Conservation (phyloP, 192 early-diverging fungal species). For the Podila verticillata region DNA sequence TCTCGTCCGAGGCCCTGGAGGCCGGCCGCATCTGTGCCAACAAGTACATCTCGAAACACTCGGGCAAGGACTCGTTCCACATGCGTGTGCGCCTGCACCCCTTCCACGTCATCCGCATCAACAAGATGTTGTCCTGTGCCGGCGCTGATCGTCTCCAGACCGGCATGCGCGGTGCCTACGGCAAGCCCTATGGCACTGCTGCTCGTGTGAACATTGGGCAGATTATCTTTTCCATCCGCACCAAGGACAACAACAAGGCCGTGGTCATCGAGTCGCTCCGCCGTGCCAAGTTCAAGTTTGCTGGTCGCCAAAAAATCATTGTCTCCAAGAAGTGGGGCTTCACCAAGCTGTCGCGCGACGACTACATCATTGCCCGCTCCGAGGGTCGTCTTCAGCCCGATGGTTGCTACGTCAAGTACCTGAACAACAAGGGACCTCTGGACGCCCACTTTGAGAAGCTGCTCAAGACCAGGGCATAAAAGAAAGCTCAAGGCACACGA, state of each 20-base stretch:
- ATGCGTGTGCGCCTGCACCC: slow-evolving; percentile 98
- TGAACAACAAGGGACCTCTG: slow-evolving; percentile 87
- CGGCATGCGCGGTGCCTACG: slow-evolving; percentile 99
- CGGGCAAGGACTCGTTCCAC: slow-evolving; percentile 99
- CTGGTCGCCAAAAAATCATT: slow-evolving; percentile 98
- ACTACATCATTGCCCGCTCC: slow-evolving; percentile 84
- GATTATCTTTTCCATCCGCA: slow-evolving; percentile 95
- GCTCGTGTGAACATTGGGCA: slow-evolving; percentile 99
- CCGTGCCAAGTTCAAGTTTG: slow-evolving; percentile 92
- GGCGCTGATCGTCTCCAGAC: slow-evolving; percentile 99
- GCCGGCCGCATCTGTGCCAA: slow-evolving; percentile 98
- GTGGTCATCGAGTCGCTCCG: slow-evolving; percentile 87
- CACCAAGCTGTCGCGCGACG: slow-evolving; percentile 95
- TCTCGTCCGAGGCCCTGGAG: slow-evolving; percentile 98
- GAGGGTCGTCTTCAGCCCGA: slow-evolving; percentile 89
- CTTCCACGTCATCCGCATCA: slow-evolving; percentile 99
- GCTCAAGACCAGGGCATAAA: neutral
- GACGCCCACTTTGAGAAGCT: slow-evolving; percentile 54
- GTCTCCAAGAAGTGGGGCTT: slow-evolving; percentile 99
- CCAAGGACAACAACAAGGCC: slow-evolving; percentile 94
- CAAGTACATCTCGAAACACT: slow-evolving; percentile 98
- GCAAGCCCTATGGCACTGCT: slow-evolving; percentile 95
- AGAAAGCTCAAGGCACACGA: no score
- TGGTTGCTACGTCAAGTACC: slow-evolving; percentile 96
- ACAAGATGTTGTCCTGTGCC: slow-evolving; percentile 99